A percentile compares a stretch with the other conserved stretches of the same genome.
Evolutionary conservation across 176 grass and related monocot genomes (phyloP).

Genomic region (Oryza meyeriana): DNA sequence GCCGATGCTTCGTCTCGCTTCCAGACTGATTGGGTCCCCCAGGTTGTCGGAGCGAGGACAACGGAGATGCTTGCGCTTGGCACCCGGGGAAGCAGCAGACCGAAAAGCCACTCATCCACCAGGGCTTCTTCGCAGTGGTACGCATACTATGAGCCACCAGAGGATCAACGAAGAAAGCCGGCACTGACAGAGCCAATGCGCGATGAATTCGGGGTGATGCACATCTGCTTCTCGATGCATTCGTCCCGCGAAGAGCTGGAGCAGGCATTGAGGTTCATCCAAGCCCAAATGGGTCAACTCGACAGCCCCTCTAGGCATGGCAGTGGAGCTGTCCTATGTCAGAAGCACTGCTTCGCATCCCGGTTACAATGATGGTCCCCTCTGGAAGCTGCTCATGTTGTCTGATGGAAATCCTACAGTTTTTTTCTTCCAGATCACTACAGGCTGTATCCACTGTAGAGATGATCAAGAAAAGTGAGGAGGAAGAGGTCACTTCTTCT

Average conservation of each 20-base stretch:
- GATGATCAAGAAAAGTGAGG: background rate
- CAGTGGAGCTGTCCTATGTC: constrained; percentile 63
- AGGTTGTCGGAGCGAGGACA: constrained; percentile 39
- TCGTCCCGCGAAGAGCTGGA: constrained; percentile 67
- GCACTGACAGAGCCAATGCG: constrained; percentile 33
- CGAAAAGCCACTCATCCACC: too few species aligned
- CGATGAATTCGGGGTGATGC: constrained; percentile 69
- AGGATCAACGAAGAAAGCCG: too few species aligned
- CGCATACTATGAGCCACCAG: too few species aligned
- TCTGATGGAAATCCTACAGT: background rate
- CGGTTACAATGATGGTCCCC: constrained; percentile 46
- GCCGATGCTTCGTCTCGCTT: constrained; percentile 43
- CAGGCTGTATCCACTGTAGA: background rate
- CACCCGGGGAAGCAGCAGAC: too few species aligned
- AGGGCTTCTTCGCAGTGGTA: too few species aligned
- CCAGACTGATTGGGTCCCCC: constrained; percentile 54
- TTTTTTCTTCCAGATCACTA: background rate
- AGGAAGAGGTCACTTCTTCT: background rate
- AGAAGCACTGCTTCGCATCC: constrained; percentile 62
- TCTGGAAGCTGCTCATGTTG: constrained; percentile 64
- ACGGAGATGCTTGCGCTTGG: constrained; percentile 33
- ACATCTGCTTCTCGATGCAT: constrained; percentile 67
- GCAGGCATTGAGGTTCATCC: constrained; percentile 41
- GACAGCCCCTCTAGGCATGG: constrained; percentile 56
- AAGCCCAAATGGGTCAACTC: constrained; percentile 76